Evolutionary conservation across 1,284 basidiomycete genomes (phyloP), one percentile per base, ranked within the genome.

Genomic region (Agroathelia rolfsii): DNA sequence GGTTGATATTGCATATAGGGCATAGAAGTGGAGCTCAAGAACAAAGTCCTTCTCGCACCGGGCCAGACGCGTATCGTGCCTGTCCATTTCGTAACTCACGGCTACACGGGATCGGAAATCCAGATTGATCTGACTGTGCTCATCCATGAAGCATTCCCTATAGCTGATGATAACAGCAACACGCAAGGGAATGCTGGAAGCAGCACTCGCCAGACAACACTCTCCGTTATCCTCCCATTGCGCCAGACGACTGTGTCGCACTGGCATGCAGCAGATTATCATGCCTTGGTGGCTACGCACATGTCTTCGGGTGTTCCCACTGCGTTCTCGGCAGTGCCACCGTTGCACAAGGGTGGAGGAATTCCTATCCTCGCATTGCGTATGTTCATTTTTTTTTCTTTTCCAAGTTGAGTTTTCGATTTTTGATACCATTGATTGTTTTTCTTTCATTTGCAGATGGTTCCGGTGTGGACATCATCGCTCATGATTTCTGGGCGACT

Each of bases 311-410:
- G n/a, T 2, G 72, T 65, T 45, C 72, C 80, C 0, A 72, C 72
- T 5, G 46, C 57, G 2, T 84, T 81, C 47, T 25, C 69, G 6
- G 69, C 61, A 10, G 61, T 71, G 1, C 72, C 79, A 3, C 81
- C 82, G 3, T 44, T 41, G 21, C 32, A 52, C 14, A 42, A 44
- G 0, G 39, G 49, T 42, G 21, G 36, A 34, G 22, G 27, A 37
- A 37, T 72, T 8, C 73, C 78, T 0, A 63, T 88, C n/a, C 50
- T 89, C 17, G 79, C 76, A 1, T 57, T 87, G 21, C 81, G 81
- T 84, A 42, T 43, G 73, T 64, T 3, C 23, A 27, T 24, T 15
- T 4, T 30, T 17, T 29, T 16, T 22, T 24, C 9, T 13, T 6
- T 15, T 10, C 10, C 19, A 19, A n/a, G 14, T n/a, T 18, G 10